Conservation (phyloP, 2,329 filamentous ascomycete species). For the Diplodia seriata region DNA sequence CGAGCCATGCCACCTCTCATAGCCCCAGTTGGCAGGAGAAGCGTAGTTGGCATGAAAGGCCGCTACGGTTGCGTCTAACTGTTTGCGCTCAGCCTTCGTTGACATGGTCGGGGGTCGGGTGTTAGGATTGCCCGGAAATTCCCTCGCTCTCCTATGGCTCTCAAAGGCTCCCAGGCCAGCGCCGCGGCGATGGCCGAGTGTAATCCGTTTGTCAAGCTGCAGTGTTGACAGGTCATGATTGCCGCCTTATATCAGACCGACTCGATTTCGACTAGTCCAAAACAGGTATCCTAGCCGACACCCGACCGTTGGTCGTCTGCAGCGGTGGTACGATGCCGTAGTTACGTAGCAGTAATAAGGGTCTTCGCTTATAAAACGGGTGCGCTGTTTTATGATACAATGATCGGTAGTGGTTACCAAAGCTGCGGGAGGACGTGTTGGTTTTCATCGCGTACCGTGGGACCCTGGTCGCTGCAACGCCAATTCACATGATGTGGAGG, state of each 20-base stretch:
- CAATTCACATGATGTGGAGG: conserved; percentile 1
- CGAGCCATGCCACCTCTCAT: conserved; percentile 40
- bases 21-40: conserved; percentile 20
- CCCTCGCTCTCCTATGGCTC: not conserved
- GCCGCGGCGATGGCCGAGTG: not conserved
- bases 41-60: conserved; percentile 43
- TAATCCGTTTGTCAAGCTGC: no score
- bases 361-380: not conserved
- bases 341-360: not conserved
- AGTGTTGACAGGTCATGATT: no score
- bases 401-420: not conserved
- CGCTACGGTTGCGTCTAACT: conserved; percentile 37
- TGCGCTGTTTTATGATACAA: no score
- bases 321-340: no score
- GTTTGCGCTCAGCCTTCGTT: conserved; percentile 22
- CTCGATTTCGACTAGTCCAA: not conserved
- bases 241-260: not conserved
- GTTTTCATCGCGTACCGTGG: not conserved
- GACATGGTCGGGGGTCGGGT: not conserved
- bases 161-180: not conserved
- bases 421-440: not conserved
- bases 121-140: not conserved
- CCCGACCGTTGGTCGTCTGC: not conserved
- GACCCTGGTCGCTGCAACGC: not conserved
- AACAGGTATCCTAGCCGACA: not conserved